Evolutionary conservation across 345 rosid genomes (phyloP), one percentile per base, ranked within the genome.

Genomic region (Geranium rotundifolium): DNA sequence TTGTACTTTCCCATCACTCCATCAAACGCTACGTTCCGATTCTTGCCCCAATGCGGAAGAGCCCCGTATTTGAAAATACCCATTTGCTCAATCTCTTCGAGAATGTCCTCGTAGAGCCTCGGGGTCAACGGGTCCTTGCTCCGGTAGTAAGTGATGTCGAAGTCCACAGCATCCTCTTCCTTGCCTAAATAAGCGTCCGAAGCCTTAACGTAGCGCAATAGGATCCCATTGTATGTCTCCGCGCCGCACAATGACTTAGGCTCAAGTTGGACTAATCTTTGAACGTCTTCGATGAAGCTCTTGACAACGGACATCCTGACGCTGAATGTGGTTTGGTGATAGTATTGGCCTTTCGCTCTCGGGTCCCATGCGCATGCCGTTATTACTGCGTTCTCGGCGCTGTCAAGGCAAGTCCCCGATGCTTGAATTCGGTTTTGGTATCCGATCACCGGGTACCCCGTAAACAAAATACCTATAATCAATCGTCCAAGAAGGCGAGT

Each of bases 41-140:
- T 91, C 72, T 91, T 91, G 16, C 92, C 96, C 96, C 95, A 88
- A 2, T 91, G 96, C 0, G 98, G 96, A 64, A 80, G 66, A 1
- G 76, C 96, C 3, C 81, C 78, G 23, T 86, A 88, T 65, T 91
- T 91, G 52, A 85, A 81, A 61, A 91, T 7, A 0, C 86, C 96
- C 27, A 91, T 74, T 65, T 89, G 96, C 65, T 91, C 96, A 2
- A 91, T 84, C 57, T 91, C 98, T 70, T 91, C 95, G 0, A 87
- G 64, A 12, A 82, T 55, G 31, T 85, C 95, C 61, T 87, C 76
- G 29, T 73, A 81, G 9, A 89, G 87, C 63, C 95, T 76, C 0
- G 96, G 98, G 23, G 61, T 61, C 74, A 63, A 7, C 0, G 98
- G 92, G 59, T 84, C 71, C 57, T 85, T 80, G 76, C 89, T 82